phyloP scores from a whole-genome alignment of 2,329 filamentous ascomycete species.

The Neurospora sp. region DNA sequence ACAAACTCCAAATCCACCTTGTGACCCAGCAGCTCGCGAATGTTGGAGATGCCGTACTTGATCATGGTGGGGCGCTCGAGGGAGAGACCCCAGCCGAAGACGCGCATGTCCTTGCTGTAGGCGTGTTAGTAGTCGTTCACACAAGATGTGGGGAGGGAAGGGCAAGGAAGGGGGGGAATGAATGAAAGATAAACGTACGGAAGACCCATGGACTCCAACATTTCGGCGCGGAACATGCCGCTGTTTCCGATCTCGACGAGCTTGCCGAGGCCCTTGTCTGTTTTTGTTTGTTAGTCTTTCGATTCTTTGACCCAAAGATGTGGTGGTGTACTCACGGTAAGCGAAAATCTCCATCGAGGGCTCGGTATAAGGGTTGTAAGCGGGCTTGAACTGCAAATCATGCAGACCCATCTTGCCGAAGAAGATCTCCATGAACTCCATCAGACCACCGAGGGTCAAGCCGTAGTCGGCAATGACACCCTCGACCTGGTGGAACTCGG shows the following conservation, averaged over 20 bases:
- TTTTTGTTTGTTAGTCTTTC: not conserved
- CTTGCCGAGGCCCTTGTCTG: slow-evolving; percentile 67
- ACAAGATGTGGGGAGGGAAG: not conserved
- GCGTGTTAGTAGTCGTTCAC: not conserved
- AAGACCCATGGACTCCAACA: slow-evolving; percentile 83
- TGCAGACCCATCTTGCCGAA: slow-evolving; percentile 91
- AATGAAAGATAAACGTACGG: slow-evolving; percentile 30
- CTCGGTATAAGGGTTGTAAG: slow-evolving; percentile 91
- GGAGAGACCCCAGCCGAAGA: slow-evolving; percentile 88
- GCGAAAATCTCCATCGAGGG: slow-evolving; percentile 98
- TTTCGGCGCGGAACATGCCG: slow-evolving; percentile 97
- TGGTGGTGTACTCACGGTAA: slow-evolving; percentile 42
- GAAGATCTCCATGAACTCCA: slow-evolving; percentile 90
- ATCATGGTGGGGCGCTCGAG: slow-evolving; percentile 97
- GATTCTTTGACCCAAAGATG: not conserved
- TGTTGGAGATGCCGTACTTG: slow-evolving; percentile 83
- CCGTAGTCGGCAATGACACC: slow-evolving; percentile 97
- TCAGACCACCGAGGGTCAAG: slow-evolving; percentile 81
- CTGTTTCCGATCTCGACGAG: slow-evolving; percentile 97
- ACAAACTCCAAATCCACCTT: slow-evolving; percentile 94
- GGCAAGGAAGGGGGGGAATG: slow-evolving; percentile 3
- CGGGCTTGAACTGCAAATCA: slow-evolving; percentile 86
- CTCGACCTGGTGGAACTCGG: slow-evolving; percentile 97
- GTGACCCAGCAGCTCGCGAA: slow-evolving; percentile 84
- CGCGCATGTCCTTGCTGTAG: slow-evolving; percentile 62